Conservation (phyloP, 2,329 filamentous ascomycete species). For the Fusarium ambrosium region DNA sequence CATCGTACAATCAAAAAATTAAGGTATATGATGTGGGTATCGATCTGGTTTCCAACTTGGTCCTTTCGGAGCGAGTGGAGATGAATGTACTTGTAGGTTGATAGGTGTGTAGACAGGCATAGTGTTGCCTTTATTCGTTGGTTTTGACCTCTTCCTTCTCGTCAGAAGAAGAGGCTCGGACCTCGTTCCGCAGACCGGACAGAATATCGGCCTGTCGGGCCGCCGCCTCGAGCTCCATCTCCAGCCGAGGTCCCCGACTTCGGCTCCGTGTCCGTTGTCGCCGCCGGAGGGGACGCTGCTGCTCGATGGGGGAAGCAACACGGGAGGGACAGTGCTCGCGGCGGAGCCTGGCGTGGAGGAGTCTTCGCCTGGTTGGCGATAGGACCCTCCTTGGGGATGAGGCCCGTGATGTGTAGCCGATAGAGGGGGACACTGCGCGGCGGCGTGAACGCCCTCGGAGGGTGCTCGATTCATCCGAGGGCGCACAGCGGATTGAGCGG, state of each 20-base stretch:
- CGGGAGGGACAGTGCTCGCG: constrained; percentile 61
- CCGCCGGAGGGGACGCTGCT: constrained; percentile 49
- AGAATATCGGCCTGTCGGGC: constrained; percentile 47
- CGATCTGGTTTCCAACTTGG: constrained; percentile 32
- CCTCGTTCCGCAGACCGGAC: constrained; percentile 54
- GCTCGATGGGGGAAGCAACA: constrained; percentile 52
- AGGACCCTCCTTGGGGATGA: constrained; percentile 52
- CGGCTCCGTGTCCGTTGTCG: constrained; percentile 57
- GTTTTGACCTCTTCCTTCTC: constrained; percentile 34
- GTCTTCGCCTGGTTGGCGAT: constrained; percentile 58
- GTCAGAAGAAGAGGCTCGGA: constrained; percentile 46
- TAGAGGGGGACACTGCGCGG: constrained; percentile 55
- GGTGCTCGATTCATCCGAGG: constrained; percentile 58
- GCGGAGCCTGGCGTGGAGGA: constrained; percentile 58
- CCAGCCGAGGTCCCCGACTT: constrained; percentile 52
- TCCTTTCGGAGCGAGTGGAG: constrained; percentile 8
- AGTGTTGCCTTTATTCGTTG: constrained; percentile 14
- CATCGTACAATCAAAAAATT: constrained; percentile 33
- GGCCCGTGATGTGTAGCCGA: constrained; percentile 49
- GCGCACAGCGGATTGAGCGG: constrained; percentile 48
- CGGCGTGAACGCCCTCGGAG: constrained; percentile 58
- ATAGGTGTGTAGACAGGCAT: not conserved
- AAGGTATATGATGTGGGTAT: constrained; percentile 26
- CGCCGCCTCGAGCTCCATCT: constrained; percentile 45
- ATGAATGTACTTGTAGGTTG: not conserved